phyloP scores from a whole-genome alignment of 2,329 filamentous ascomycete species.

The Claviceps sp. region DNA sequence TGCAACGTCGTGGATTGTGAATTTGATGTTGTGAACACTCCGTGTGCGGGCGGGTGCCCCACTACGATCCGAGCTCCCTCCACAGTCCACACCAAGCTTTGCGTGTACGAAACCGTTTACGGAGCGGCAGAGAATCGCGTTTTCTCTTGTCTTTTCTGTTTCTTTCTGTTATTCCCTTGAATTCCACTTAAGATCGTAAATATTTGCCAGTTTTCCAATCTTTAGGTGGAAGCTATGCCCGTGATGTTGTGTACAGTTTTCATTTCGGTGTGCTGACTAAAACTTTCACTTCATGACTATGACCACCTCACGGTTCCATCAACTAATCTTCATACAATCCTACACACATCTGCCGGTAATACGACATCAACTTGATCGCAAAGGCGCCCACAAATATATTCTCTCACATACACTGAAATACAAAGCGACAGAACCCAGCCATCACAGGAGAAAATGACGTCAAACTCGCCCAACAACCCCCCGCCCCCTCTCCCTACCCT shows the following conservation, averaged over 20 bases:
- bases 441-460: neutral
- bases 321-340: no score
- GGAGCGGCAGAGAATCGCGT: no score
- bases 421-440: neutral
- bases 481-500: constrained; percentile 20
- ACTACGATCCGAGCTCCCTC: neutral
- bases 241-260: neutral
- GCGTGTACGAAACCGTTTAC: neutral
- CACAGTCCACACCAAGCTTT: neutral
- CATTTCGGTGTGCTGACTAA: constrained; percentile 1
- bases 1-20: no score
- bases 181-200: no score
- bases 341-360: neutral
- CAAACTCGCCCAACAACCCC: constrained; percentile 5
- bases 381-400: neutral
- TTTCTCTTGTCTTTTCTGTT: neutral
- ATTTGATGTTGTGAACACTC: no score
- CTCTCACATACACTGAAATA: no score
- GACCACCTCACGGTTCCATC: neutral
- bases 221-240: neutral
- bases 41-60: neutral
- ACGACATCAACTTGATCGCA: neutral
- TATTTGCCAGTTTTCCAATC: neutral
- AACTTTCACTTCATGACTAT: neutral
- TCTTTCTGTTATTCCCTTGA: neutral